These are phyloP conservation scores for Delitschia confertaspora DNA, from an alignment of 495 filamentous ascomycete genomes.

Conservation along the genomic window DNA sequence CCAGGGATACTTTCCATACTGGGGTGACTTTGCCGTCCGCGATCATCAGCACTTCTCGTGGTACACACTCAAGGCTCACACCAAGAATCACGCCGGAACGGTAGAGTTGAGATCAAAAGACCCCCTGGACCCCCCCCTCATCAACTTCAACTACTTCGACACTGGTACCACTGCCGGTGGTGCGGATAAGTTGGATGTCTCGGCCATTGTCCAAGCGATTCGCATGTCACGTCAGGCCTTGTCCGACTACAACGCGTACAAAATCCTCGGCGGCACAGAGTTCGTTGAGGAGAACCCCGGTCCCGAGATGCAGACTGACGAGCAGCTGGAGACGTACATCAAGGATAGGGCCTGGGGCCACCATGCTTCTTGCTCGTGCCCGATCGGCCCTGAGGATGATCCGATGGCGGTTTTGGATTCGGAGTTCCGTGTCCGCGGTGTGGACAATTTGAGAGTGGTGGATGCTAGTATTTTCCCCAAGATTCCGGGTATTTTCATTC, in stretches of 20 bases:
- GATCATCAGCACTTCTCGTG: constrained; percentile 36
- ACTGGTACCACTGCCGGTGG: constrained; percentile 9
- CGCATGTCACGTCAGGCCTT: constrained; percentile 15
- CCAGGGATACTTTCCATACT: constrained; percentile 45
- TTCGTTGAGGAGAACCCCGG: constrained; percentile 16
- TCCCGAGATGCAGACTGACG: constrained; percentile 1
- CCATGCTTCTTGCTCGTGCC: constrained; percentile 43
- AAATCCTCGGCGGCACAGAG: neutral
- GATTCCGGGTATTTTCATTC: constrained; percentile 50
- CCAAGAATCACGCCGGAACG: constrained; percentile 23
- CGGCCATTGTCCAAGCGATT: constrained; percentile 20
- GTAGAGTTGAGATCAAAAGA: constrained; percentile 24
- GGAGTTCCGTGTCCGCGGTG: constrained; percentile 45
- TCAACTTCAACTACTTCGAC: constrained; percentile 31
- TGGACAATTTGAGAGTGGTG: constrained; percentile 40
- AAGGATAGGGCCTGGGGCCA: constrained; percentile 44
- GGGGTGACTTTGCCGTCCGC: constrained; percentile 24
- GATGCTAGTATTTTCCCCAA: constrained; percentile 30
- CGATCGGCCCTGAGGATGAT: constrained; percentile 43
- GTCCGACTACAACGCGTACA: neutral
- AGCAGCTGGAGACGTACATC: constrained; percentile 24
- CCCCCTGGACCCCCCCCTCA: constrained; percentile 27
- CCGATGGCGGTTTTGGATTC: constrained; percentile 43
- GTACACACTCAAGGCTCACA: constrained; percentile 23
- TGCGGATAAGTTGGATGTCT: constrained; percentile 16